A percentile compares a stretch with the other conserved stretches of the same genome.
Conservation (phyloP, 1,284 basidiomycete species). For the Albatrellus sp. region DNA sequence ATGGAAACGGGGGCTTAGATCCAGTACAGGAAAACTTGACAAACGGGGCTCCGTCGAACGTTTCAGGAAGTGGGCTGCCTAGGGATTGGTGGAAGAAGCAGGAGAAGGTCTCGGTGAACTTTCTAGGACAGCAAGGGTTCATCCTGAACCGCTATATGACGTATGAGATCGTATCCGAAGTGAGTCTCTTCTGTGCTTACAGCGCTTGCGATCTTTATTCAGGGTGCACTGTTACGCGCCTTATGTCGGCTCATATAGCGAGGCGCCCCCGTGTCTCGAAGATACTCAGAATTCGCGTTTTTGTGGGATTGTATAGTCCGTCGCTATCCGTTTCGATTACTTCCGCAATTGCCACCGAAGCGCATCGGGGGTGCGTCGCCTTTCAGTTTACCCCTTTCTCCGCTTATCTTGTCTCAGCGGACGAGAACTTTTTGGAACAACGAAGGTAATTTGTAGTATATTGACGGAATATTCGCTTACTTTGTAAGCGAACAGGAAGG, state of each 20-base stretch:
- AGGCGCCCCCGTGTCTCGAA: constrained; percentile 50
- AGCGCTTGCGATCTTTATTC: too few relatives aligned
- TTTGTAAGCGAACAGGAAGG: constrained; percentile 38
- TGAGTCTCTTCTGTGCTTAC: constrained; percentile 25
- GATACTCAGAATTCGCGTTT: constrained; percentile 87
- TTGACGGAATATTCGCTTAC: constrained; percentile 4
- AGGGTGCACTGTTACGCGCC: not conserved
- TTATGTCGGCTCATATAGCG: constrained; percentile 25
- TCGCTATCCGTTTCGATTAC: constrained; percentile 83
- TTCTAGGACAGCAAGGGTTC: constrained; percentile 80
- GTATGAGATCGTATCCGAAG: constrained; percentile 73
- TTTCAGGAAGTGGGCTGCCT: constrained; percentile 61
- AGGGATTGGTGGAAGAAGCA: constrained; percentile 78
- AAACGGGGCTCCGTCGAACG: constrained; percentile 41
- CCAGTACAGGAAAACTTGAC: constrained; percentile 17
- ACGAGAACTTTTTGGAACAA: constrained; percentile 82
- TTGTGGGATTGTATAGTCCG: constrained; percentile 73
- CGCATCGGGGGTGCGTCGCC: constrained; percentile 65
- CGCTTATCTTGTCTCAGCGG: constrained; percentile 35
- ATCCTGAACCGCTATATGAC: constrained; percentile 74
- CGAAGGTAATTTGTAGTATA: constrained; percentile 37
- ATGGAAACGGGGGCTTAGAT: constrained; percentile 1
- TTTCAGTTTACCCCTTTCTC: constrained; percentile 3
- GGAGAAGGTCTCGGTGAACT: constrained; percentile 56
- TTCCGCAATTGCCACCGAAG: constrained; percentile 84